Base-by-base conservation (phyloP, 2,329 filamentous ascomycete species). In the Pestalotiopsis sp. region DNA sequence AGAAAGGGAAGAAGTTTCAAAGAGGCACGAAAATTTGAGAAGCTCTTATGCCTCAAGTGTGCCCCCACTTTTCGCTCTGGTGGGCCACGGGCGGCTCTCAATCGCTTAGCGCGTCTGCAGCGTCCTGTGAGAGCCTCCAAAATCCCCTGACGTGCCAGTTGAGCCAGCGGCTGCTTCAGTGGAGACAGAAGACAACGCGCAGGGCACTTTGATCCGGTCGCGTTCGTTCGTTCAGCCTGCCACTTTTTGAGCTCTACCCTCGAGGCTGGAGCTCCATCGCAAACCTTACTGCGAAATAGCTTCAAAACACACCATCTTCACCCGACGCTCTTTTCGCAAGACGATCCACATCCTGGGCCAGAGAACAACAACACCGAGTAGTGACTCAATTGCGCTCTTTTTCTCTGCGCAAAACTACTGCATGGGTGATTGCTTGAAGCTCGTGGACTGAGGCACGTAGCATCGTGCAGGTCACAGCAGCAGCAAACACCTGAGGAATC, bases 1-100 rank as follows among this genome's bases (percentile, higher is more conserved):
- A 82, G 80, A 83, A 81, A 80, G 49, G 25, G 27, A 63, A 67
- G 36, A 67, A 63, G 62, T 31, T 31, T 13, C 23, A 59, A 59
- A 67, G 45, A 38, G 52, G 9, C 36, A 56, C 65, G 52, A 52
- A 67, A 67, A 58, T 59, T 67, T 67, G 39, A 25, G 36, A 31
- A 25, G 13, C 25, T 66, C 49, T 57, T 57, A 66, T 57, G 27
- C 4, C 20, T 25, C 23, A 13, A 25, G 4, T 25, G 41, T n/a
- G 23, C 20, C 41, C 31, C 63, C 63, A 66, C 41, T 27, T 39
- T 39, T 12, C 2, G 31, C 31, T 36, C 9, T 36, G 31, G 31
- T 36, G 31, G 49, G 39, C 39, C 41, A 20, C 20, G 7, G 5
- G 23, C 20, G 38, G 38, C 64, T 59, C 17, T 56, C 17, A 27